A percentile compares a stretch with the other conserved stretches of the same genome.
These are phyloP conservation scores for Platanthera zijinensis DNA, from an alignment of 106 monocot species.

Conservation along the genomic window DNA sequence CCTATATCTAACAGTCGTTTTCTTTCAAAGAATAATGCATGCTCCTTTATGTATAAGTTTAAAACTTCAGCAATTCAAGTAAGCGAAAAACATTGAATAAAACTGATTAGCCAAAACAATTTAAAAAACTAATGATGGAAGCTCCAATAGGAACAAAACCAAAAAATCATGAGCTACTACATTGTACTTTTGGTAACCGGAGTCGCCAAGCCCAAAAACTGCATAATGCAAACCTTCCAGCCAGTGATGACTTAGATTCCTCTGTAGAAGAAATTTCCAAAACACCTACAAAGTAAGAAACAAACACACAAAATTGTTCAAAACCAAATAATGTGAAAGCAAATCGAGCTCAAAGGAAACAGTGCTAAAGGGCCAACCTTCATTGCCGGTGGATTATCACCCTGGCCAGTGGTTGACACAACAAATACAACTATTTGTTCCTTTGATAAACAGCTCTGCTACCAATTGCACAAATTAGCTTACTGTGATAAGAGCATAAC, in stretches of 20 bases:
- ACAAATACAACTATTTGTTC: slow-evolving; percentile 59
- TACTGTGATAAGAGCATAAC: not conserved
- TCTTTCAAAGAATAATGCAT: too few species aligned
- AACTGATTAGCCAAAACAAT: too few species aligned
- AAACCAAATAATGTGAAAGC: slow-evolving; percentile 3
- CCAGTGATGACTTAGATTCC: slow-evolving; percentile 49
- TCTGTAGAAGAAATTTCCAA: slow-evolving; percentile 74
- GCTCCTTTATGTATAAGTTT: too few species aligned
- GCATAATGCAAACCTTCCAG: slow-evolving; percentile 64
- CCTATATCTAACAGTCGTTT: too few species aligned
- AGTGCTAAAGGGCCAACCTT: slow-evolving; percentile 40
- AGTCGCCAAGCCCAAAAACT: slow-evolving; percentile 94
- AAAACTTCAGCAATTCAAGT: too few species aligned
- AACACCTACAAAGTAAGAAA: slow-evolving; percentile 35
- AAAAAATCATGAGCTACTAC: slow-evolving; percentile 19
- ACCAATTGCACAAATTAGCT: not conserved
- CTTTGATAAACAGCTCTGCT: slow-evolving; percentile 41
- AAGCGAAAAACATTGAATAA: too few species aligned
- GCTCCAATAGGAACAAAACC: too few species aligned
- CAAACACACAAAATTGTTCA: not conserved
- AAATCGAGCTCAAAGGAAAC: not conserved
- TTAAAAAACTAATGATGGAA: too few species aligned
- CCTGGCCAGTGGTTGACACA: slow-evolving; percentile 89
- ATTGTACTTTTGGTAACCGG: slow-evolving; percentile 93
- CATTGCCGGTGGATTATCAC: slow-evolving; percentile 84